Evolutionary conservation across 768 basidiomycete species (phyloP).

Genomic region (Ramaria sp.): DNA sequence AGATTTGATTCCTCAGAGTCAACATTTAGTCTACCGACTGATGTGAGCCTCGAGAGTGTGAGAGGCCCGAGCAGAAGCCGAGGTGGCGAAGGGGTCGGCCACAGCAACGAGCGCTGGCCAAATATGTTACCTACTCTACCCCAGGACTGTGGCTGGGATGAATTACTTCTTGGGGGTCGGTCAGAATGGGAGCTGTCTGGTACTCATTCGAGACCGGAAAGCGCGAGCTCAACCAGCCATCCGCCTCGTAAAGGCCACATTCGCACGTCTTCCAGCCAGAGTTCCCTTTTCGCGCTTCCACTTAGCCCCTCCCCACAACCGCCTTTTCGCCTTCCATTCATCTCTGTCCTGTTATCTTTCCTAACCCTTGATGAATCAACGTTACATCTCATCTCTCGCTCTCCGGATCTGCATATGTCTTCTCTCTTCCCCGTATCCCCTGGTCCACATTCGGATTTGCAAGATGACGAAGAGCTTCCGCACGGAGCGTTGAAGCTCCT

Average conservation of each 20-base stretch:
- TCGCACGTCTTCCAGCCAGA: background rate
- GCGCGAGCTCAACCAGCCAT: background rate
- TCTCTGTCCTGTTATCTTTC: constrained; percentile 27
- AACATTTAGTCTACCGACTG: background rate
- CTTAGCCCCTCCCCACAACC: constrained; percentile 20
- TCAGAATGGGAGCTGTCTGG: background rate
- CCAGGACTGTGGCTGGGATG: background rate
- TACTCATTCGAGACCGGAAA: background rate
- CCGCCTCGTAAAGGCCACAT: background rate
- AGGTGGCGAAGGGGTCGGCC: background rate
- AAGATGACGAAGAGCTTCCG: background rate
- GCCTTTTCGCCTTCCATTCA: constrained; percentile 25
- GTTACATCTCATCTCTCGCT: constrained; percentile 25
- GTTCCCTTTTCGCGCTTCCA: constrained; percentile 7
- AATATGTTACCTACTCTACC: background rate
- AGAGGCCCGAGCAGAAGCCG: background rate
- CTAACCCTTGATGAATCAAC: constrained; percentile 29
- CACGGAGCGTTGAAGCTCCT: background rate
- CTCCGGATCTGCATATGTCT: constrained; percentile 18
- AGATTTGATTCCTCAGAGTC: background rate
- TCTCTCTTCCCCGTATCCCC: constrained; percentile 22
- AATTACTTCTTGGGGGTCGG: background rate
- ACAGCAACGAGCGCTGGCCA: background rate
- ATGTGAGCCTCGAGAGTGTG: background rate
- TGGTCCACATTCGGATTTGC: background rate